These are phyloP conservation scores for Amauroascus verrucosus DNA, from an alignment of 2,329 filamentous ascomycete genomes.

Conservation along the genomic window DNA sequence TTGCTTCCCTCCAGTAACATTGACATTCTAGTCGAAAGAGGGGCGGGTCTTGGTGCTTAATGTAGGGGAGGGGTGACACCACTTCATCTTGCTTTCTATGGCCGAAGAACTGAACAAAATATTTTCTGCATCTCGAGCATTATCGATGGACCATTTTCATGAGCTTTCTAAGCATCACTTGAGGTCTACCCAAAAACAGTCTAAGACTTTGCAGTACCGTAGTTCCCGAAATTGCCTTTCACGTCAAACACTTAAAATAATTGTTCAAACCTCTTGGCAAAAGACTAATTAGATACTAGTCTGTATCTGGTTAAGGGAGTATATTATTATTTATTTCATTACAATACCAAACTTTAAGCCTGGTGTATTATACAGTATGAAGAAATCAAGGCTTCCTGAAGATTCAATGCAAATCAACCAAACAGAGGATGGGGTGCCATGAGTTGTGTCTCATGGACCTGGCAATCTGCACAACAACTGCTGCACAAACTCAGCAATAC, in stretches of 20 bases:
- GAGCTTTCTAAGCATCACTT: no score
- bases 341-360: background rate
- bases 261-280: conserved; percentile 8
- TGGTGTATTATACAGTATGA: conserved; percentile 2
- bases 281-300: conserved; percentile 7
- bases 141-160: no score
- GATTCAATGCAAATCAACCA: conserved; percentile 6
- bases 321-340: conserved; percentile 4
- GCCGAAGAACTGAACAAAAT: no score
- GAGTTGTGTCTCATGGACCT: background rate
- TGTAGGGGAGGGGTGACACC: no score
- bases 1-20: no score
- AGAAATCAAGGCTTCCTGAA: background rate
- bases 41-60: no score
- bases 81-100: no score
- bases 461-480: background rate
- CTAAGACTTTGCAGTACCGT: background rate
- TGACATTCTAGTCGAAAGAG: no score
- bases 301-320: background rate
- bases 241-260: background rate
- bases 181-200: no score
- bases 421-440: background rate
- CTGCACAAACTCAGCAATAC: conserved; percentile 1
- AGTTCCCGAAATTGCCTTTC: conserved; percentile 9
- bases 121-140: no score